Conservation (phyloP, 257 asterid genomes). For the Nicotiana benthamiana region DNA sequence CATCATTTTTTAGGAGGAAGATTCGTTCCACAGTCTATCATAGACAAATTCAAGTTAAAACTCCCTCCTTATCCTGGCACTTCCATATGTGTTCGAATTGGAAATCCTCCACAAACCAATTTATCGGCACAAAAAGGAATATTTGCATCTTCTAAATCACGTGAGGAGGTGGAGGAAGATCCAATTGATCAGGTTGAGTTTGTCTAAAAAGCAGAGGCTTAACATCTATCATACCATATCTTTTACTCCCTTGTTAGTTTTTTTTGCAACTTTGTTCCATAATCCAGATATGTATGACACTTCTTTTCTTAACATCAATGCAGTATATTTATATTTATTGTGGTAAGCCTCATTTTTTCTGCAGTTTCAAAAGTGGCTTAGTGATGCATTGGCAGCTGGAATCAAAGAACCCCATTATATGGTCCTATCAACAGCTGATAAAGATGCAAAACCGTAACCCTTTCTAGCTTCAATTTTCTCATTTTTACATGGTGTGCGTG, state of each 20-base stretch:
- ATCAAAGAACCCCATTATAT: constrained; percentile 23
- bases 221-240: neutral
- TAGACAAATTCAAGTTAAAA: constrained; percentile 21
- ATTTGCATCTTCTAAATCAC: neutral
- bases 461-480: neutral
- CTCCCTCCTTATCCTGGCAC: constrained; percentile 29
- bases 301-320: neutral
- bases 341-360: neutral
- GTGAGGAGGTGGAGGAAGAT: constrained; percentile 9
- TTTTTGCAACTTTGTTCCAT: neutral
- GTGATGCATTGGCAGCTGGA: constrained; percentile 25
- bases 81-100: constrained; percentile 24
- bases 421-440: constrained; percentile 26
- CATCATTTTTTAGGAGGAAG: constrained; percentile 34
- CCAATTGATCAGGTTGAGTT: constrained; percentile 27
- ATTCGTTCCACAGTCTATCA: constrained; percentile 19
- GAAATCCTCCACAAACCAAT: constrained; percentile 12
- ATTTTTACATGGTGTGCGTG: neutral
- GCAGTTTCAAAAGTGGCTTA: constrained; percentile 30
- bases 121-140: neutral
- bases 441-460: constrained; percentile 25
- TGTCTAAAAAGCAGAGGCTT: neutral
- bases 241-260: neutral
- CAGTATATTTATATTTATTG: neutral
- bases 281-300: neutral